phyloP scores from a whole-genome alignment of 805 yeast species.

The Schwanniomyces pseudopolymorphus region DNA sequence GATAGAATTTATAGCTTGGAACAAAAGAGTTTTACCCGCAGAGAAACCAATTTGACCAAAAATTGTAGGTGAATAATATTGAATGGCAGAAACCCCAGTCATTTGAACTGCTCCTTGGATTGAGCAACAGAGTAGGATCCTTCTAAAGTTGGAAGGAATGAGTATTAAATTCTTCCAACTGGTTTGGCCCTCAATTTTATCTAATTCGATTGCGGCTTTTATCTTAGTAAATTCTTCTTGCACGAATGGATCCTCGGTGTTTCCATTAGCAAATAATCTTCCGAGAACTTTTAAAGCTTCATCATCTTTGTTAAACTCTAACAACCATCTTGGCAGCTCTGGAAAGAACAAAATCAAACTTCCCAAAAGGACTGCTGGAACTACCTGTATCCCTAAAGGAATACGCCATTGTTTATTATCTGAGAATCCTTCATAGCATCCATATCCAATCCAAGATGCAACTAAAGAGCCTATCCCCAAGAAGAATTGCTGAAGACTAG shows the following conservation, averaged over 20 bases:
- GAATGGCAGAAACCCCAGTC: neutral
- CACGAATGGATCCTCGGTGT: neutral
- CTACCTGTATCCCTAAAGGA: conserved; percentile 17
- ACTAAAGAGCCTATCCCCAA: conserved; percentile 39
- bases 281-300: conserved; percentile 44
- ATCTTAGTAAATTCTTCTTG: neutral
- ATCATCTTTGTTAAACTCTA: conserved; percentile 44
- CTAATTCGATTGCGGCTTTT: neutral
- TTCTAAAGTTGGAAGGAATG: conserved; percentile 9
- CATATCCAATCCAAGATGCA: conserved; percentile 28
- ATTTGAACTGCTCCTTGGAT: neutral
- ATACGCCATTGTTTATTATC: conserved; percentile 27
- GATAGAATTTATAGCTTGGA: conserved; percentile 13
- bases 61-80: neutral
- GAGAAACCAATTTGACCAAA: conserved; percentile 8
- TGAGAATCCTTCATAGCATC: conserved; percentile 31
- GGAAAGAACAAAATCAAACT: conserved; percentile 31
- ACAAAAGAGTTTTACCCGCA: conserved; percentile 1
- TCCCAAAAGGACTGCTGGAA: conserved; percentile 34
- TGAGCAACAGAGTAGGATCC: conserved; percentile 21
- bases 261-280: conserved; percentile 16
- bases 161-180: neutral
- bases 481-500: conserved; percentile 33
- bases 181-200: neutral
- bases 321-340: conserved; percentile 50